Conservation (phyloP, 1,284 basidiomycete genomes). For the Sporisorium reilianum region DNA sequence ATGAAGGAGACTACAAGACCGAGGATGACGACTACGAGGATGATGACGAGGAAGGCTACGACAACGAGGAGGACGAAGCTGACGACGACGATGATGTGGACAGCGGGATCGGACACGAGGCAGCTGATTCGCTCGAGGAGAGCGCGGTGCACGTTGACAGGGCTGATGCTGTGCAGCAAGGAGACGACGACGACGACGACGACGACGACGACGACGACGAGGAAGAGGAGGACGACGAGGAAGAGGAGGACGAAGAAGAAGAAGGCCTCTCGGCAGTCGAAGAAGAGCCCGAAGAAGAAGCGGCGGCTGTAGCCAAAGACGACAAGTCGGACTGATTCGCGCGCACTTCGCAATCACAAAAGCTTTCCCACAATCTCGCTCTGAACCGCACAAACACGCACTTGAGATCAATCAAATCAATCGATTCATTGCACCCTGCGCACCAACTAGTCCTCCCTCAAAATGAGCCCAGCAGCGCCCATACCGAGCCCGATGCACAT, state of each 20-base stretch:
- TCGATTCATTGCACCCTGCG: background rate
- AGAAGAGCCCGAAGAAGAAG: conserved; percentile 42
- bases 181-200: conserved; percentile 35
- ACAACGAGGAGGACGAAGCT: conserved; percentile 59
- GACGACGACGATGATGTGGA: conserved; percentile 32
- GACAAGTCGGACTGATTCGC: conserved; percentile 2
- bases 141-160: conserved; percentile 26
- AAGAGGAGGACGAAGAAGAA: conserved; percentile 47
- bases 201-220: conserved; percentile 78
- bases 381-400: background rate
- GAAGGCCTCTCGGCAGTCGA: conserved; percentile 49
- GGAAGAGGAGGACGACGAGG: conserved; percentile 40
- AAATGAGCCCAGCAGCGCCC: conserved; percentile 83
- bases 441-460: conserved; percentile 72
- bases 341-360: background rate
- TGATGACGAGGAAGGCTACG: conserved; percentile 47
- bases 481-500: conserved; percentile 83
- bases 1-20: conserved; percentile 66
- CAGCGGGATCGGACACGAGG: conserved; percentile 51
- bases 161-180: conserved; percentile 45
- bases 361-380: too few relatives aligned
- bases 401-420: background rate
- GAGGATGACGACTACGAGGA: conserved; percentile 44
- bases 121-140: conserved; percentile 34
- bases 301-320: conserved; percentile 9